Evolutionary conservation across 805 yeast genomes (phyloP).

Genomic region (Starmera caribaea): DNA sequence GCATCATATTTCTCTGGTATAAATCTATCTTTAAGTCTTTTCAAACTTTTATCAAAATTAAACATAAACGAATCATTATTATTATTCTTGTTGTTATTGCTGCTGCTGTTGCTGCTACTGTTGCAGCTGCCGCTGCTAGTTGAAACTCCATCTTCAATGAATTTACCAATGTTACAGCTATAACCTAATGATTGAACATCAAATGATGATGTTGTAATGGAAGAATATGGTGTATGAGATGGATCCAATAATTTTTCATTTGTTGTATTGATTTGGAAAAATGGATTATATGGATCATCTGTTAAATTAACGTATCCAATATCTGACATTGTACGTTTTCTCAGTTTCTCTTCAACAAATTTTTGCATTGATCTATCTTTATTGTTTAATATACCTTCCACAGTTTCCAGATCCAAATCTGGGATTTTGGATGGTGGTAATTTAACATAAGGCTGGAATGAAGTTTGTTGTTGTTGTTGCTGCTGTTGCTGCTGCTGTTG

Average conservation of each 20-base stretch:
- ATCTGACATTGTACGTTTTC: constrained; percentile 52
- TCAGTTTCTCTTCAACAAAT: constrained; percentile 80
- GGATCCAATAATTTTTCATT: constrained; percentile 39
- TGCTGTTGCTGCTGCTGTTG: constrained; percentile 9
- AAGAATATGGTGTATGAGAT: constrained; percentile 68
- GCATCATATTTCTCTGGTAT: constrained; percentile 27
- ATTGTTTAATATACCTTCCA: constrained; percentile 61
- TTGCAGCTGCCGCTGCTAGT: too few species aligned
- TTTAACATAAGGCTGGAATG: constrained; percentile 69
- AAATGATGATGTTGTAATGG: constrained; percentile 61
- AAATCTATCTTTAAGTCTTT: constrained; percentile 9
- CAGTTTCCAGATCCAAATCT: constrained; percentile 81
- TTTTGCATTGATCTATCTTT: constrained; percentile 70
- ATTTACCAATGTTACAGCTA: constrained; percentile 16
- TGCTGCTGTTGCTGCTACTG: too few species aligned
- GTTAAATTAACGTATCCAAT: constrained; percentile 76
- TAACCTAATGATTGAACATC: constrained; percentile 56
- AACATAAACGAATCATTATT: constrained; percentile 16
- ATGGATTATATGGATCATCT: constrained; percentile 80
- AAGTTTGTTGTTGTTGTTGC: too few species aligned
- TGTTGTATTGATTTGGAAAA: constrained; percentile 56
- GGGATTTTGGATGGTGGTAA: constrained; percentile 89
- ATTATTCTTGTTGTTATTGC: too few species aligned
- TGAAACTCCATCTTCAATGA: constrained; percentile 14
- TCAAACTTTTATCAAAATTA: constrained; percentile 12